Base-by-base conservation (phyloP, 306 rosid genomes). In the peach (Prunus persica) region DNA sequence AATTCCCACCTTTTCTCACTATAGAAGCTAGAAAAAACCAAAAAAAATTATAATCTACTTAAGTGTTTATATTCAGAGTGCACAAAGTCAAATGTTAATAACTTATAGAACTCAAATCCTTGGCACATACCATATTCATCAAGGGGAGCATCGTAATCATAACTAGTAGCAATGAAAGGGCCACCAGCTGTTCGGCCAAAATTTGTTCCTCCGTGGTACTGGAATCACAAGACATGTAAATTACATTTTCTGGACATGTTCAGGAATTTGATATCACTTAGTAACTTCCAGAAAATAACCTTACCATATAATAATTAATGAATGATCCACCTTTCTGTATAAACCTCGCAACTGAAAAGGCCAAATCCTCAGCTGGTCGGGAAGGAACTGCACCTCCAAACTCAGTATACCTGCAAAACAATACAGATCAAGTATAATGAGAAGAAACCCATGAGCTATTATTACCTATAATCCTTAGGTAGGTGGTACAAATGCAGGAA, bases 151-250 rank as follows among this genome's bases (percentile, higher is more conserved):
- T 95, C 99, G 57, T 95, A 95, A 86, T 95, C 99, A 81, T 95
- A 95, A 83, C 97, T 92, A 3, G 99, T 95, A 20, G 97, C 93
- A 41, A 95, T 95, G 60, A 95, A 95, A 11, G 99, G 99, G 76
- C 99, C 99, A 50, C 99, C 99, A 69, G 99, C 97, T 38, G 99
- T 95, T 83, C 99, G 89, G 52, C 99, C 99, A 72, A 95, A 95
- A 82, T 92, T 95, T 71, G 99, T 95, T 82, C 99, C 99, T 3
- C 99, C 99, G 0, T 95, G 99, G 65, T 95, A 95, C 99, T 95
- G 80, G 30, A 79, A 88, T 38, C 71, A 81, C 18, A 60, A 73
- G 71, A 76, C 65, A 65, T 73, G 72, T 15, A 77, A 65, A 75
- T 19, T 65, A 28, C 72, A 69, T 45, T 80, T 65, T 80, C 67